phyloP scores from a whole-genome alignment of 2,329 filamentous ascomycete genomes.

The Lasiodiplodia theobromae region DNA sequence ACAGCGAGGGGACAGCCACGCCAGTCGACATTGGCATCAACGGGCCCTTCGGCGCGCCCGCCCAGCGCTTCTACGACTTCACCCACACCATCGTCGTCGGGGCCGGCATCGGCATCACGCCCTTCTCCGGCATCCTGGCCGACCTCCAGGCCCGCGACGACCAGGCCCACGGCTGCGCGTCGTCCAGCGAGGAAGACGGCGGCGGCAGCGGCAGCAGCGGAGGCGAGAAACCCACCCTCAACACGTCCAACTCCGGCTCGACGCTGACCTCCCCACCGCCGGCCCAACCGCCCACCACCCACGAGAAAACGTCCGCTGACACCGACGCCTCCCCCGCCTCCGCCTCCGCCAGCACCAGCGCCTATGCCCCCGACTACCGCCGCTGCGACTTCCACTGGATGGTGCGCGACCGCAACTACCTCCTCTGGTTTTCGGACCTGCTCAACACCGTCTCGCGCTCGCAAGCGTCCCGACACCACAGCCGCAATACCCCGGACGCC shows the following conservation, averaged over 20 bases:
- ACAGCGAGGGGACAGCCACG: conserved; percentile 40
- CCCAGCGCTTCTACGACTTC: conserved; percentile 66
- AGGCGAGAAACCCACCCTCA: conserved; percentile 35
- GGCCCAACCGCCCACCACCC: no score
- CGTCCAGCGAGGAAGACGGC: neutral
- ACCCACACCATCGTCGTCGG: conserved; percentile 54
- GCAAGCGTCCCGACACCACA: conserved; percentile 34
- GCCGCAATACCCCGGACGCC: no score
- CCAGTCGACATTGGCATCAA: conserved; percentile 62
- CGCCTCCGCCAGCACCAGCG: conserved; percentile 35
- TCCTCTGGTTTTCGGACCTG: conserved; percentile 65
- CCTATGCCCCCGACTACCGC: conserved; percentile 50
- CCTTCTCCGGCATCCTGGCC: conserved; percentile 64
- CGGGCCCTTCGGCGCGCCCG: conserved; percentile 65
- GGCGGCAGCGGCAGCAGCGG: no score
- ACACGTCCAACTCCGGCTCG: conserved; percentile 33
- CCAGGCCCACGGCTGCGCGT: neutral
- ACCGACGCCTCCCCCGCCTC: conserved; percentile 37
- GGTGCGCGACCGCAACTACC: conserved; percentile 63
- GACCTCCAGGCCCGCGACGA: conserved; percentile 55
- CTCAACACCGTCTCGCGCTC: conserved; percentile 55
- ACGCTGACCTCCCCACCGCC: neutral
- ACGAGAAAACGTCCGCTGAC: no score
- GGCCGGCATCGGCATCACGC: conserved; percentile 59
- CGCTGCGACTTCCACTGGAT: conserved; percentile 68